Evolutionary conservation across 148 eudicot genomes (phyloP), one percentile per base, ranked within the genome.

Genomic region (Salicornia ramosissima): DNA sequence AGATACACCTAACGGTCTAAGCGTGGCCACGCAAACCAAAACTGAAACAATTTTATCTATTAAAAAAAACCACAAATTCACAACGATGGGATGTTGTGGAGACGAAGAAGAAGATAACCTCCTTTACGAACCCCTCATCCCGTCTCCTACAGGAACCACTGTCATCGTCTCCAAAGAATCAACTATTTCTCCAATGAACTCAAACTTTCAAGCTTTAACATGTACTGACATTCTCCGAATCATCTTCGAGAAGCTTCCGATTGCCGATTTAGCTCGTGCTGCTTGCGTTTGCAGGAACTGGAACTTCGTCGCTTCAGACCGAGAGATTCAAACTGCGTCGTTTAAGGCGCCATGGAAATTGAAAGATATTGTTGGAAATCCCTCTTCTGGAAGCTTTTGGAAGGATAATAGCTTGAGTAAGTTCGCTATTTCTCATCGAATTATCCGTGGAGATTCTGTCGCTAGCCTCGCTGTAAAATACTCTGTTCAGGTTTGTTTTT

Each of bases 381-480:
- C 99, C 16, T 75, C 72, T 70, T 94, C 99, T 50, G 86, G 90
- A 5, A 74, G 84, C 53, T 94, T 94, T 82, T 94, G 97, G 99
- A 91, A 88, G 51, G 96, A 86, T 57, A 85, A 75, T 67, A 58
- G 81, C 4, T 72, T 94, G 39, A 71, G 71, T 10, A 82, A 85
- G 45, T 94, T 94, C 77, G 97, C 97, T 16, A 78, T 94, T 52
- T 94, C 99, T 39, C 99, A 94, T 79, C 83, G 81, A 10, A 53
- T 94, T 70, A 54, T 51, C 6, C 76, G 79, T 3, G 87, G 83
- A 13, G 99, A 94, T 68, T 69, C 91, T 10, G 77, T 94, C 16
- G 84, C 93, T 69, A 80, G 97, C 70, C 97, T 94, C 47, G 97
- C 99, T 21, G 93, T 94, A 39, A 94, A 87, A 74, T 94, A 94